phyloP scores from a whole-genome alignment of 2,329 filamentous ascomycete species.

The Fusarium coicis region DNA sequence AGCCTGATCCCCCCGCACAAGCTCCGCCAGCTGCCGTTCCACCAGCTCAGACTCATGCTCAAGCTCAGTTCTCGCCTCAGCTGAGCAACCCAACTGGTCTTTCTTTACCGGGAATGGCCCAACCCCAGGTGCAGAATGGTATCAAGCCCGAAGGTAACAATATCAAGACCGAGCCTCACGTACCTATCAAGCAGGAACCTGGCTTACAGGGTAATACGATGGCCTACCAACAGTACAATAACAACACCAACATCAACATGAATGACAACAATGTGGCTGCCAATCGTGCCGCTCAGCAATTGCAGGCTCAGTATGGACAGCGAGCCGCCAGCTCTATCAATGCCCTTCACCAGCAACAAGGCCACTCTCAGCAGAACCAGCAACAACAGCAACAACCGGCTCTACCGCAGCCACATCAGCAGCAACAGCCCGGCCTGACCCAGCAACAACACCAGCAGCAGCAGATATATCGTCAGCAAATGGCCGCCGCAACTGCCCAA shows the following conservation, averaged over 20 bases:
- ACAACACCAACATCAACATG: slow-evolving; percentile 24
- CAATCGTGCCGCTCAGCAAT: slow-evolving; percentile 65
- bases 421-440: slow-evolving; percentile 43
- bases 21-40: slow-evolving; percentile 44
- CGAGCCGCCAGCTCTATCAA: slow-evolving; percentile 74
- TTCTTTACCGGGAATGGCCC: slow-evolving; percentile 46
- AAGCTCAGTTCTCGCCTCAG: slow-evolving; percentile 48
- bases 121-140: slow-evolving; percentile 48
- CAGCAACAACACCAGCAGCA: slow-evolving; percentile 50
- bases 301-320: slow-evolving; percentile 69
- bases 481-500: slow-evolving; percentile 35
- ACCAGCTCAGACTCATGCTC: slow-evolving; percentile 42
- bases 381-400: slow-evolving; percentile 32
- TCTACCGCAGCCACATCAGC: slow-evolving; percentile 46
- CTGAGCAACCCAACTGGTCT: slow-evolving; percentile 40
- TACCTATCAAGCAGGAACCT: slow-evolving; percentile 58
- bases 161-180: slow-evolving; percentile 61
- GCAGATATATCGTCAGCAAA: slow-evolving; percentile 49
- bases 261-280: slow-evolving; percentile 58
- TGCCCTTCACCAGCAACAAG: slow-evolving; percentile 62
- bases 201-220: slow-evolving; percentile 48
- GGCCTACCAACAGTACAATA: slow-evolving; percentile 50
- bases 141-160: slow-evolving; percentile 56
- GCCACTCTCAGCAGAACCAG: slow-evolving; percentile 40
- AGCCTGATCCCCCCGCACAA: slow-evolving; percentile 69